Base-by-base conservation (phyloP, 345 rosid genomes). In the Cardamine chenopodiifolia region DNA sequence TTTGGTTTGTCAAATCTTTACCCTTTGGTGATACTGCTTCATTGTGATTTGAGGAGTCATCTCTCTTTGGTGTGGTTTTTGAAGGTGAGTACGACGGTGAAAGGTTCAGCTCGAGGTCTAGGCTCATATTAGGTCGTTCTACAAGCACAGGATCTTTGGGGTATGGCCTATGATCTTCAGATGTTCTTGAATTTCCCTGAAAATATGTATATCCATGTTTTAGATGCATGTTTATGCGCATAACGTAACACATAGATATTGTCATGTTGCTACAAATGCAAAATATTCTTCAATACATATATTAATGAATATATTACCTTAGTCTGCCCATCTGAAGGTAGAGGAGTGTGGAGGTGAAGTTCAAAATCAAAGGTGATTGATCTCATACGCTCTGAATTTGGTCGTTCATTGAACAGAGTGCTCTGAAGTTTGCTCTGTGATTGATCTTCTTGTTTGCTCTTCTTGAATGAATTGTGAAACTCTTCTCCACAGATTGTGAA, bases 71-170 rank as follows among this genome's bases (percentile, higher is more conserved):
- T 8, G 29, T 70, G 25, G 40, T 70, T 47, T 53, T 72, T 63
- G 76, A 53, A 40, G 62, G 77, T 37, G 90, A 84, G 68, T 83
- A 82, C 29, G 80, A 80, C 3, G 84, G 83, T 31, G 77, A 72
- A 52, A 88, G 86, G 83, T 88, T 89, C 25, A 92, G 85, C 79
- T 88, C 87, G 25, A 92, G 96, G 72, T 92, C 92, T 70, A 92
- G 77, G 83, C 93, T 88, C 82, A 86, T 80, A 59, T 79, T 74
- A 32, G 61, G 73, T 29, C 66, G 59, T 8, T 74, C 73, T 23
- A 40, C 66, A 31, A 82, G 15, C 8, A 78, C 80, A 19, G 73
- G 85, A 29, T 79, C 81, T 60, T 81, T 87, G 0, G 57, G 66
- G 67, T 71, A 76, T 57, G 68, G 76, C 64, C 81, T 82, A 4